These are phyloP conservation scores for Alternaria viburni DNA, from an alignment of 2,329 filamentous ascomycete genomes.

Conservation along the genomic window DNA sequence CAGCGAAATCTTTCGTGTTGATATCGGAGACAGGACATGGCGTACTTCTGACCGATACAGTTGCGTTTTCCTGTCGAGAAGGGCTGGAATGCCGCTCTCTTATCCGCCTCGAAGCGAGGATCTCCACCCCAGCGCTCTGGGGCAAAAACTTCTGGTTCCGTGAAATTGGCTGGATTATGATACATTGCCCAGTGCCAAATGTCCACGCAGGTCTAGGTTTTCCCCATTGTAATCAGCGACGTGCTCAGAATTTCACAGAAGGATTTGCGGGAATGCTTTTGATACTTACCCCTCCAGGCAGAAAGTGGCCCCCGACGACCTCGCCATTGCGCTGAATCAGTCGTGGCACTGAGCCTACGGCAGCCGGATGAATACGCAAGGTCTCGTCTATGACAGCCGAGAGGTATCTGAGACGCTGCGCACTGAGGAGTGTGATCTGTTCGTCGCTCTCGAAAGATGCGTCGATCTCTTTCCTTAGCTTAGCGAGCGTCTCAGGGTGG, in stretches of 20 bases:
- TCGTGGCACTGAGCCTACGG: conserved; percentile 8
- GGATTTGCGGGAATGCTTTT: not conserved
- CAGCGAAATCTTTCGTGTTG: not conserved
- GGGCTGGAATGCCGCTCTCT: not conserved
- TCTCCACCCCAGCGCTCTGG: not conserved
- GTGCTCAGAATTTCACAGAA: not conserved
- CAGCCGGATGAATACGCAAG: conserved; percentile 38
- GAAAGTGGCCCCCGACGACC: not conserved
- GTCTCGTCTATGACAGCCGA: conserved; percentile 33
- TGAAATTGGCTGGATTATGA: conserved; percentile 7
- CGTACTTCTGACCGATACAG: not conserved
- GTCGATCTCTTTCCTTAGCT: conserved; percentile 22
- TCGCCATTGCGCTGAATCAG: conserved; percentile 4
- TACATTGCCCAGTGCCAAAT: conserved; percentile 9
- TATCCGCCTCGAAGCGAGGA: not conserved
- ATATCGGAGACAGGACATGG: not conserved
- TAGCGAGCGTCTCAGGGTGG: conserved; percentile 12
- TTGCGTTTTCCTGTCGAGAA: conserved; percentile 3
- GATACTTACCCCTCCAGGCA: not conserved
- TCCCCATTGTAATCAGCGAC: not conserved
- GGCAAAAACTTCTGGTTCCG: not conserved
- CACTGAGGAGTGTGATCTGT: conserved; percentile 35
- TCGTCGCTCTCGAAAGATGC: conserved; percentile 21
- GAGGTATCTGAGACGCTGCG: conserved; percentile 28
- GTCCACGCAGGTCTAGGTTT: not conserved